These are phyloP conservation scores for Aeschynomene evenia DNA, from an alignment of 306 rosid species.

Conservation along the genomic window DNA sequence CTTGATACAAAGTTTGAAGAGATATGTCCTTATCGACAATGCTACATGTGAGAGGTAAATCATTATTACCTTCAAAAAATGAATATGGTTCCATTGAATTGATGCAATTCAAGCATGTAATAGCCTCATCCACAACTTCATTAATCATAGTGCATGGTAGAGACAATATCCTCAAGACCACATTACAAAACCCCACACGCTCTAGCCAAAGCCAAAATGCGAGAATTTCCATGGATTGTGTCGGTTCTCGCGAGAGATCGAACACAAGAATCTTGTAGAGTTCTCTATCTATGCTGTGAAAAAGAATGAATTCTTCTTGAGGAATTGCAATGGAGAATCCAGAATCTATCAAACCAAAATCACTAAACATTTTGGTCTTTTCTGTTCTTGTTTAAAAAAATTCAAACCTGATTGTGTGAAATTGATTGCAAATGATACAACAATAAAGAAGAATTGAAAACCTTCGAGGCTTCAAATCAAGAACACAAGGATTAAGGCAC, in stretches of 20 bases:
- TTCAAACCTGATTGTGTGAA: too few species aligned
- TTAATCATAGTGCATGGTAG: slow-evolving; percentile 40
- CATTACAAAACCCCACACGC: slow-evolving; percentile 31
- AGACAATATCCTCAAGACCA: slow-evolving; percentile 26
- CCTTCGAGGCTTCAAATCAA: not conserved
- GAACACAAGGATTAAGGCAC: not conserved
- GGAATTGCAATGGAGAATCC: slow-evolving; percentile 16
- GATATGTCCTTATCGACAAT: slow-evolving; percentile 37
- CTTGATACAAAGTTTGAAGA: slow-evolving; percentile 18
- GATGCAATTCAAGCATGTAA: slow-evolving; percentile 42
- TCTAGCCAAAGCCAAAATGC: slow-evolving; percentile 69
- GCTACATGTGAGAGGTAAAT: slow-evolving; percentile 35
- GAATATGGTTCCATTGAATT: not conserved
- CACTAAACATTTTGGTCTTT: not conserved
- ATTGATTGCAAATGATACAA: too few species aligned
- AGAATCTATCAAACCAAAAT: not conserved
- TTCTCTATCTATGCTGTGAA: slow-evolving; percentile 53
- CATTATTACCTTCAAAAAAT: not conserved
- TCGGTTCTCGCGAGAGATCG: slow-evolving; percentile 43
- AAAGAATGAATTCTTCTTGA: slow-evolving; percentile 39
- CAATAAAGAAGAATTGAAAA: not conserved
- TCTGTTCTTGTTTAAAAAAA: not conserved
- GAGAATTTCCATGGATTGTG: slow-evolving; percentile 49
- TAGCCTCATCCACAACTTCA: slow-evolving; percentile 53
- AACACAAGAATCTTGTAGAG: slow-evolving; percentile 45